Evolutionary conservation across 2,329 filamentous ascomycete species (phyloP).

Genomic region (Aulographum hederae): DNA sequence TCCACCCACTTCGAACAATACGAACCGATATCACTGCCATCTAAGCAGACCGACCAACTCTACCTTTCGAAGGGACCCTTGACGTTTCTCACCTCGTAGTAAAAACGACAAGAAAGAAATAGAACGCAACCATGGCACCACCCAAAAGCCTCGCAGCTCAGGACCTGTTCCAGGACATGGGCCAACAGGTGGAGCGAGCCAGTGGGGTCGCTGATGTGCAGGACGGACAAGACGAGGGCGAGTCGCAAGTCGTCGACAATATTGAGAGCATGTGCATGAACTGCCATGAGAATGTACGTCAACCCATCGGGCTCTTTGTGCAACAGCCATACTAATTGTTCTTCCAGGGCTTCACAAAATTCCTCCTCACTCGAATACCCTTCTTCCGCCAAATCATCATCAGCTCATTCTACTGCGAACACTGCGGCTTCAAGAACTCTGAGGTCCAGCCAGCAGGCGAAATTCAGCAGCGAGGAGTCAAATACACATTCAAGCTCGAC

Average conservation of each 20-base stretch:
- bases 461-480: slow-evolving; percentile 74
- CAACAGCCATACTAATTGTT: slow-evolving; percentile 4
- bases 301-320: background rate
- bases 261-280: slow-evolving; percentile 37
- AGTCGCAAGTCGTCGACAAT: slow-evolving; percentile 32
- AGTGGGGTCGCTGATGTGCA: slow-evolving; percentile 16
- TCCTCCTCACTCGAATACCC: slow-evolving; percentile 82
- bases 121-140: slow-evolving; percentile 14
- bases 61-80: background rate
- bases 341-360: slow-evolving; percentile 56
- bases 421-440: slow-evolving; percentile 80
- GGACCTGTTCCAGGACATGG: slow-evolving; percentile 34
- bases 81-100: background rate
- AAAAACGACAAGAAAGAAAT: background rate
- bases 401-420: slow-evolving; percentile 87
- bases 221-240: slow-evolving; percentile 11
- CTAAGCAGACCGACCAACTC: background rate
- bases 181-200: slow-evolving; percentile 25
- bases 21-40: background rate
- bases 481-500: slow-evolving; percentile 68
- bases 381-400: slow-evolving; percentile 96
- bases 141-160: slow-evolving; percentile 18
- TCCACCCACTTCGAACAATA: background rate
- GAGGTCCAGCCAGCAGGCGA: slow-evolving; percentile 85
- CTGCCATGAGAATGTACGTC: slow-evolving; percentile 28